A percentile compares a stretch with the other conserved stretches of the same genome.
These are phyloP conservation scores for Melaleuca alternifolia DNA, from an alignment of 345 rosid species.

Conservation along the genomic window DNA sequence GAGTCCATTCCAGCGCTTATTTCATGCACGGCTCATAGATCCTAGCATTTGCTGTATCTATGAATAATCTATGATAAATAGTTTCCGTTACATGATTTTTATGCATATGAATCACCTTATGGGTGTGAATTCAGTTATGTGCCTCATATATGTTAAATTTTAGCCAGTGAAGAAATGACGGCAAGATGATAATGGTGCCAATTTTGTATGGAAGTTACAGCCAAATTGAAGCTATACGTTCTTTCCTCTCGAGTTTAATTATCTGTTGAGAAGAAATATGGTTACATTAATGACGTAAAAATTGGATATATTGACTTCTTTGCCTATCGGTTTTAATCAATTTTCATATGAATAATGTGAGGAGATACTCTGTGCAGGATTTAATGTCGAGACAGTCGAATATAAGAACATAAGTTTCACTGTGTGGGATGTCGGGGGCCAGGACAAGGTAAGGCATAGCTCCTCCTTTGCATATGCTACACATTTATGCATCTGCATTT, in stretches of 20 bases:
- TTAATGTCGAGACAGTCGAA: conserved; percentile 91
- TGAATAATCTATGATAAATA: no score
- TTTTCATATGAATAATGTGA: not conserved
- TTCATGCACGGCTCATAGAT: not conserved
- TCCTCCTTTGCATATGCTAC: not conserved
- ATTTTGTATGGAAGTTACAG: not conserved
- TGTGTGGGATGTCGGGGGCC: conserved; percentile 95
- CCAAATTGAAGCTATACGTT: not conserved
- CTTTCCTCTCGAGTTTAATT: not conserved
- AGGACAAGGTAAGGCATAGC: conserved; percentile 56
- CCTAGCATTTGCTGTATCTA: not conserved
- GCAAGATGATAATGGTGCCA: not conserved
- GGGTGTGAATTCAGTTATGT: not conserved
- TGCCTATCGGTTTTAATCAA: not conserved
- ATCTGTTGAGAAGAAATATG: not conserved
- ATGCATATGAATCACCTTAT: not conserved
- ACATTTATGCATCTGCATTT: not conserved
- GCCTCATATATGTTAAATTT: not conserved
- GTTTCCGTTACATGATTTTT: not conserved
- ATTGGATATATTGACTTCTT: not conserved
- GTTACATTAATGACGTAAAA: not conserved
- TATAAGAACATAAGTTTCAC: conserved; percentile 91
- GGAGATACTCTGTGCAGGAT: conserved; percentile 34
- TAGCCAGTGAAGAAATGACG: not conserved
- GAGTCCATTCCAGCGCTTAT: conserved; percentile 2